Evolutionary conservation across 2,329 filamentous ascomycete genomes (phyloP), one percentile per base, ranked within the genome.

Genomic region (Curvularia sp.): DNA sequence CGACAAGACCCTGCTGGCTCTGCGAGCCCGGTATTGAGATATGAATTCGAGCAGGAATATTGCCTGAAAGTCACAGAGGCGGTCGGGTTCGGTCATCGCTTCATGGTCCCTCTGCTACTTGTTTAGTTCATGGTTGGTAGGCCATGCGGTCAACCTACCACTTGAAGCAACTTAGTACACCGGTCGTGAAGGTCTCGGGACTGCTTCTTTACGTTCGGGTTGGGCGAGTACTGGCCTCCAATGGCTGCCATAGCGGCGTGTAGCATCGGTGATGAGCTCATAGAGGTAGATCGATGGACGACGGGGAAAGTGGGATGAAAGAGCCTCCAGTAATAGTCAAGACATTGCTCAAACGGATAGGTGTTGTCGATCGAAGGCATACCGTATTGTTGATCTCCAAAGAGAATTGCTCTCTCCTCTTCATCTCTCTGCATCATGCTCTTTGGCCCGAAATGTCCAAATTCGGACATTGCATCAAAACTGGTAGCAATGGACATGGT

Each of bases 251-350:
- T 79, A n/a, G 79, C 75, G 24, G 79, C 78, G 42, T 69, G 72
- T n/a, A 82, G 71, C 64, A 82, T 73, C 12, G 80, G 80, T n/a
- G 78, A 73, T n/a, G 69, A 63, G 46, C 58, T 65, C 56, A 74
- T 52, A 72, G 78, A 78, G 49, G 77, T 76, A 67, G 76, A 69
- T 67, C 71, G 75, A 72, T 81, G 78, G 59, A 82, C 60, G 57
- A 82, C 57, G 56, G 80, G 79, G 70, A 78, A 80, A 63, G 74
- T 62, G 62, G 79, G 77, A 71, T 82, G 79, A 66, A 81, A 77
- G 63, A 73, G 70, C 61, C 72, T 76, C 80, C 80, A 82, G 71
- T 77, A 82, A 66, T 76, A 75, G 58, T 78, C 72, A 62, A 82
- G 72, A 73, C 78, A 79, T 61, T 77, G 71, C 55, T 78, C 68